phyloP scores from a whole-genome alignment of 768 basidiomycete species.

The Amanita exitialis region DNA sequence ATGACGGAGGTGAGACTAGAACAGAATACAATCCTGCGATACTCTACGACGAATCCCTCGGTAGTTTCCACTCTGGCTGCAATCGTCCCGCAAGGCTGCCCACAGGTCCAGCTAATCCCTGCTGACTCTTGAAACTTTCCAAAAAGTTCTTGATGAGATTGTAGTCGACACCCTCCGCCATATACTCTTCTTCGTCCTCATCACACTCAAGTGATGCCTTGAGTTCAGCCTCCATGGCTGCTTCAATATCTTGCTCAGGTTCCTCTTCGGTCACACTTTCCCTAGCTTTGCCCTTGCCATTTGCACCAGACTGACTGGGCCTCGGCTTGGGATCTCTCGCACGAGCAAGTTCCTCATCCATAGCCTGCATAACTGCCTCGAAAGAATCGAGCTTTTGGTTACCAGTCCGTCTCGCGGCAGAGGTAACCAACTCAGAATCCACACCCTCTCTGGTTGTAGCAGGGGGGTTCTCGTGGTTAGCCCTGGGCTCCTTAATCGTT shows the following conservation, averaged over 20 bases:
- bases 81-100: conserved; percentile 82
- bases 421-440: conserved; percentile 9
- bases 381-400: conserved; percentile 84
- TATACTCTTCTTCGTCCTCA: conserved; percentile 44
- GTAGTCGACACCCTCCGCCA: conserved; percentile 56
- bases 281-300: conserved; percentile 38
- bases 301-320: conserved; percentile 9
- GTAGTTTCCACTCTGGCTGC: conserved; percentile 64
- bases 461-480: not conserved
- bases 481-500: conserved; percentile 10
- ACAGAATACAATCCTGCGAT: not conserved
- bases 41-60: conserved; percentile 47
- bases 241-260: conserved; percentile 51
- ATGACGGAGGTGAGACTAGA: conserved; percentile 22
- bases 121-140: conserved; percentile 93
- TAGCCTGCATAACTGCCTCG: conserved; percentile 91
- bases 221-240: conserved; percentile 87
- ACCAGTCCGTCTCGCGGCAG: conserved; percentile 28
- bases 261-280: conserved; percentile 27
- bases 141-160: conserved; percentile 93
- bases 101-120: conserved; percentile 83
- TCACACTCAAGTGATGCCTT: conserved; percentile 46
- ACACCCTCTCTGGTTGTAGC: not conserved
- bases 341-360: conserved; percentile 75
- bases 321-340: conserved; percentile 20